Conservation (phyloP, 2,329 filamentous ascomycete genomes). For the Aspergillus terreus region DNA sequence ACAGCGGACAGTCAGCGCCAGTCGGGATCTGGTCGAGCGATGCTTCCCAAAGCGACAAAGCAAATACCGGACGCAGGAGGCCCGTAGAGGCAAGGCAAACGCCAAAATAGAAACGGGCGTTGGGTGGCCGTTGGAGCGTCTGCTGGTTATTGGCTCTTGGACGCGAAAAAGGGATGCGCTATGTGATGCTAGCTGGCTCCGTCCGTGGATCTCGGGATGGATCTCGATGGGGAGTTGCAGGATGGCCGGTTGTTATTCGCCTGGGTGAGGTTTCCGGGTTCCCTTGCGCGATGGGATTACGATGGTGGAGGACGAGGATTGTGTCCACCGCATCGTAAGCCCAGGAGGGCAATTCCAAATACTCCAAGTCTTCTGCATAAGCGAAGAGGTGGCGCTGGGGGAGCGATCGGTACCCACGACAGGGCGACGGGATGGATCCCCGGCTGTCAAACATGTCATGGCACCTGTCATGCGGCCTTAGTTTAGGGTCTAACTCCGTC, state of each 20-base stretch:
- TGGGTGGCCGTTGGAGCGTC: neutral
- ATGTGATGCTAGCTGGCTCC: neutral
- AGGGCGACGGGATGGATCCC: neutral
- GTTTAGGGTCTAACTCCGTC: neutral
- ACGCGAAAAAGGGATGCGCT: neutral
- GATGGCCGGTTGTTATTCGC: neutral
- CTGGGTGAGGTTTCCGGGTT: neutral
- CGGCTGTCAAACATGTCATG: neutral
- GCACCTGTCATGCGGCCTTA: neutral
- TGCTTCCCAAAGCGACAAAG: neutral
- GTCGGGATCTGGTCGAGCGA: neutral
- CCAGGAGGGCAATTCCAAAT: neutral
- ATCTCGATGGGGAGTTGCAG: neutral
- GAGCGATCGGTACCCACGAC: neutral
- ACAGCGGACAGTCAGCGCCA: neutral
- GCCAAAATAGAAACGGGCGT: neutral
- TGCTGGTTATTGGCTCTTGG: neutral
- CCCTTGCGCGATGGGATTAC: neutral
- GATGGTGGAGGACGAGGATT: neutral
- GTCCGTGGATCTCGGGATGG: neutral
- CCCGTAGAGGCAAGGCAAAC: neutral
- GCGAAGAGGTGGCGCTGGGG: neutral
- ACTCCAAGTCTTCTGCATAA: neutral
- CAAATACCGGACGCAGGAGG: conserved; percentile 6
- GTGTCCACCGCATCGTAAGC: neutral